phyloP scores from a whole-genome alignment of 768 basidiomycete species.

The Galerina sulciceps region DNA sequence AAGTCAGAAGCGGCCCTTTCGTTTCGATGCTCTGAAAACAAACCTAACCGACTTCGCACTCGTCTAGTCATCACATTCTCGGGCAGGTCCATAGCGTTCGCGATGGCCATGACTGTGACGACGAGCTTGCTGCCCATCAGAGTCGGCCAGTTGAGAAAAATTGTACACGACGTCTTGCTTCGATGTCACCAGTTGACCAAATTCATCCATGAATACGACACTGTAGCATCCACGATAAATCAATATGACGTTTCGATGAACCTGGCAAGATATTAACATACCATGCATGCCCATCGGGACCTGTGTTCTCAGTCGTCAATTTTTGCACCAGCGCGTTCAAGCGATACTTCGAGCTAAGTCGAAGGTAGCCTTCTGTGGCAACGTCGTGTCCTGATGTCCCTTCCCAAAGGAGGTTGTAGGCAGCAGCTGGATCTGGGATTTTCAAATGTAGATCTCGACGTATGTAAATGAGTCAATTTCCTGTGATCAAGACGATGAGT shows the following conservation, averaged over 20 bases:
- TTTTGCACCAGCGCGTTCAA: conserved; percentile 76
- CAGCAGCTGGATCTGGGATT: conserved; percentile 90
- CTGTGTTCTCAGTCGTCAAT: conserved; percentile 71
- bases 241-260: neutral
- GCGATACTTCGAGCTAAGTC: conserved; percentile 79
- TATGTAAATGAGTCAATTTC: conserved; percentile 95
- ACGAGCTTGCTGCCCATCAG: conserved; percentile 85
- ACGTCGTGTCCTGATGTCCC: conserved; percentile 83
- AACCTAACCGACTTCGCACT: conserved; percentile 90
- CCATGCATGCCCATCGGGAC: conserved; percentile 91
- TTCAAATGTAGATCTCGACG: conserved; percentile 95
- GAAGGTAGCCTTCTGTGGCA: conserved; percentile 62
- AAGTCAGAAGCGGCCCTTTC: neutral
- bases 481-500: conserved; percentile 41
- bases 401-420: conserved; percentile 93
- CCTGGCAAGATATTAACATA: conserved; percentile 38
- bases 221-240: conserved; percentile 43
- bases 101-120: conserved; percentile 95
- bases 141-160: conserved; percentile 99
- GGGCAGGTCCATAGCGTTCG: conserved; percentile 97
- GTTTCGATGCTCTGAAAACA: conserved; percentile 21
- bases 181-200: conserved; percentile 93
- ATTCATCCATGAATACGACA: conserved; percentile 97
- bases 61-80: conserved; percentile 92
- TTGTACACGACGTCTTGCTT: conserved; percentile 99